These are phyloP conservation scores for Cryptosporidium bovis DNA, from an alignment of 169 alveolate species.

Conservation along the genomic window DNA sequence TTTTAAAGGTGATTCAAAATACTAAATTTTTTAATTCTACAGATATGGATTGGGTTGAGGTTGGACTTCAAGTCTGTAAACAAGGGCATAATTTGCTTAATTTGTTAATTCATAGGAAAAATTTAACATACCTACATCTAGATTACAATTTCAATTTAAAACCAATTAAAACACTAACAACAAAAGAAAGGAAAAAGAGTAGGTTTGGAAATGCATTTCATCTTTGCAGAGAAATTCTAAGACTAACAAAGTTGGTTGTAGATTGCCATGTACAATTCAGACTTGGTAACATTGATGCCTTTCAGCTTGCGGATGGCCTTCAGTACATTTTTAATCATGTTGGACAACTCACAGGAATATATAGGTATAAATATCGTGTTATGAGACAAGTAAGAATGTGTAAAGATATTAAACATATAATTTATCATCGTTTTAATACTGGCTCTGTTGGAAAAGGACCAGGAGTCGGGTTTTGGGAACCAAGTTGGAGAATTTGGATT, in stretches of 20 bases:
- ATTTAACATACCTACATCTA: slow-evolving; percentile 97
- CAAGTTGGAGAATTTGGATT: slow-evolving; percentile 99
- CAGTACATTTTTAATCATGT: slow-evolving; percentile 99
- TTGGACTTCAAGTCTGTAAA: slow-evolving; percentile 98
- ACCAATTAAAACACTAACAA: slow-evolving; percentile 99
- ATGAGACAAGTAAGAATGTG: slow-evolving; percentile 99
- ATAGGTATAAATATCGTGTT: slow-evolving; percentile 98
- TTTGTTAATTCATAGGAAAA: slow-evolving; percentile 98
- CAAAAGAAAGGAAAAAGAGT: slow-evolving; percentile 99
- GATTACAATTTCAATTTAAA: slow-evolving; percentile 99
- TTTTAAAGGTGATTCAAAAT: slow-evolving; percentile 94
- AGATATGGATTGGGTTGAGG: slow-evolving; percentile 99
- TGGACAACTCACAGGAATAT: slow-evolving; percentile 99
- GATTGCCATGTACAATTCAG: slow-evolving; percentile 99
- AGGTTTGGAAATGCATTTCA: slow-evolving; percentile 99
- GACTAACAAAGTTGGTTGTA: slow-evolving; percentile 97
- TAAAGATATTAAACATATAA: slow-evolving; percentile 99
- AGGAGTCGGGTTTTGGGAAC: slow-evolving; percentile 99
- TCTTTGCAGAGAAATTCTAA: slow-evolving; percentile 98
- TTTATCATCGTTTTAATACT: slow-evolving; percentile 99
- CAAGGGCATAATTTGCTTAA: slow-evolving; percentile 99
- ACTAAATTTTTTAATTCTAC: slow-evolving; percentile 98
- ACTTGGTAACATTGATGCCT: slow-evolving; percentile 99
- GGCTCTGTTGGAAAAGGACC: slow-evolving; percentile 99
- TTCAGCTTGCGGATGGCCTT: slow-evolving; percentile 99